Base-by-base conservation (phyloP, 257 asterid genomes). In the Scutellaria barbata region DNA sequence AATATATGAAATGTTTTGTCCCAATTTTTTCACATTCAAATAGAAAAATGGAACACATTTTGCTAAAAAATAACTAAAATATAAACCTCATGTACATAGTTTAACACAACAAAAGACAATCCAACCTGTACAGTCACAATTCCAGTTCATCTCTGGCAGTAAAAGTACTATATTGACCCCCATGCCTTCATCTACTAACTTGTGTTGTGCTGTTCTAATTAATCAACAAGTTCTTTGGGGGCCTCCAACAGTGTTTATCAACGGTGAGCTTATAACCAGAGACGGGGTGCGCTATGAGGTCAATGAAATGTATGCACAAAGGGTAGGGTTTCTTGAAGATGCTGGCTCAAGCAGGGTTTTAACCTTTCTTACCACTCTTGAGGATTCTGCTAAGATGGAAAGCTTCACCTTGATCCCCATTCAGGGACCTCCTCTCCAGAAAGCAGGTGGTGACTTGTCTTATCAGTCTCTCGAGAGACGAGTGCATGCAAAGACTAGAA, bases 341-440 rank as follows among this genome's bases (percentile, higher is more conserved):
- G 22, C 18, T 41, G 9, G 55, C 13, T n/a, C 37, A 7, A 18
- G 40, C 69, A 40, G 71, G 51, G 25, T 8, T 39, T 68, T 72
- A 84, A 33, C 63, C 76, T 76, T 81, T 85, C 79, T 73, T 79
- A 69, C 84, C 79, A 65, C 78, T 85, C 52, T 83, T 69, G 37
- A 94, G 89, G 71, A 91, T 76, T 77, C 85, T 78, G 72, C 83
- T 83, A 73, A 94, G 81, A 41, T 81, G 81, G 84, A 94, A 91
- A 72, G 85, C 87, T 81, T 94, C 99, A 10, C 98, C 98, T 16
- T 89, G 90, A 79, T 85, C 95, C 11, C 93, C 96, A 51, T 85
- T 88, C 69, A 89, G 79, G 17, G 87, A 71, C 78, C 96, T 81
- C 76, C 77, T 94, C 88, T 85, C 97, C 73, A 86, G 72, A 79